These are phyloP conservation scores for Podospora pseudoanserina DNA, from an alignment of 495 filamentous ascomycete species.

Conservation along the genomic window DNA sequence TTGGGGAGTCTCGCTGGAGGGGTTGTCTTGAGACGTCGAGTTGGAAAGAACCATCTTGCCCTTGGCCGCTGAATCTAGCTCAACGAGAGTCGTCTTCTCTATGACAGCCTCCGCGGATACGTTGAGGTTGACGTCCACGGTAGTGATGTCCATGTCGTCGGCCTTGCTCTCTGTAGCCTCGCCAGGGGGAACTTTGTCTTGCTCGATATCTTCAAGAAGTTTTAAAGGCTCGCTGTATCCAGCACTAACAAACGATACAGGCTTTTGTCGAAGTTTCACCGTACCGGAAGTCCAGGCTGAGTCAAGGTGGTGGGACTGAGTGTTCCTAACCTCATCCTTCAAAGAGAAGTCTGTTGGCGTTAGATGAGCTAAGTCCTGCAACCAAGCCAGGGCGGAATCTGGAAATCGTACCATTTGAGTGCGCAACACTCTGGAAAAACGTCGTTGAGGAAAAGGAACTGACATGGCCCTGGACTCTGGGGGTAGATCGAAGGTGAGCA, in stretches of 20 bases:
- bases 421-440: neutral
- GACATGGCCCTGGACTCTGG: slow-evolving; percentile 5
- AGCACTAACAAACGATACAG: slow-evolving; percentile 73
- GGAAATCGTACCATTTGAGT: slow-evolving; percentile 17
- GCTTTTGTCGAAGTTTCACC: slow-evolving; percentile 45
- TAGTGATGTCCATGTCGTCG: neutral
- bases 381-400: neutral
- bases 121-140: neutral
- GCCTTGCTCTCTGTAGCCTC: neutral
- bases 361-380: slow-evolving; percentile 16
- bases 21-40: neutral
- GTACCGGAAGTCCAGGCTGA: slow-evolving; percentile 29
- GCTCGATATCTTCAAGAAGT: slow-evolving; percentile 13
- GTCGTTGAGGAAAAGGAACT: slow-evolving; percentile 10
- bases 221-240: slow-evolving; percentile 55
- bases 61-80: neutral
- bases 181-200: neutral
- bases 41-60: slow-evolving; percentile 2
- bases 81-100: neutral
- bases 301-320: slow-evolving; percentile 53
- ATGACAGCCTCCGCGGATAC: neutral
- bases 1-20: neutral
- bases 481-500: slow-evolving; percentile 8
- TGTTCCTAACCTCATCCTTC: slow-evolving; percentile 74
- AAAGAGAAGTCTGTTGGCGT: slow-evolving; percentile 53